Base-by-base conservation (phyloP, 306 rosid genomes). In the Pterocarpus macrocarpus region DNA sequence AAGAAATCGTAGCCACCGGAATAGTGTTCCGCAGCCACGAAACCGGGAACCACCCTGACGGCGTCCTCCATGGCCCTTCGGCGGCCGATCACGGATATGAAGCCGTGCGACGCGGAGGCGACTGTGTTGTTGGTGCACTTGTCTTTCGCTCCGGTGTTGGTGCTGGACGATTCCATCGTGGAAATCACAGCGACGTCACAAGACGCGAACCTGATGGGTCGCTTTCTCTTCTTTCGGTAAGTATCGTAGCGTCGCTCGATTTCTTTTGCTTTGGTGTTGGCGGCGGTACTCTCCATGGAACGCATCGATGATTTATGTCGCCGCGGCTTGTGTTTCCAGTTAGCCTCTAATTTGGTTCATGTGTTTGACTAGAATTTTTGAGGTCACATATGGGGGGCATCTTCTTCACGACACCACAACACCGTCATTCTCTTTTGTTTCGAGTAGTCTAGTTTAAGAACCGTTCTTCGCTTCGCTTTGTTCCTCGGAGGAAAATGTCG, bases 1-100 rank as follows among this genome's bases (percentile, higher is more conserved):
- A 88, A 93, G 71, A 90, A 88, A 11, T 88, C 77, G 45, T 87
- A 85, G 1, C 77, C 55, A 3, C 69, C 57, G 3, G 33, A 16
- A 15, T 58, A 38, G 3, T 70, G 34, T 8, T 52, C 77, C 58
- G 34, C 76, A 61, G 73, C 8, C 30, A 79, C 70, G 4, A 86
- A 61, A 17, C 70, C 49, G 0, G 84, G 87, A 34, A 81, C 62
- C 41, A 83, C 80, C 47, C 56, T 83, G 3, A 88, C 75, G 5
- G 93, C 83, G 62, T 93, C 97, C 77, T 91, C 95, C 94, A 93
- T 91, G 41, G 2, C 59, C 15, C 97, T 84, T 63, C 87, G 71
- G 47, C 97, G 76, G 0, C 97, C 97, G 22, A 91, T 87, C 38
- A 93, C 85, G 2, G 94, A 90, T 52, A 90, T 86, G 11, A 79